Evolutionary conservation across 495 filamentous ascomycete genomes (phyloP), one percentile per base, ranked within the genome.

Genomic region (Parathielavia appendiculata): DNA sequence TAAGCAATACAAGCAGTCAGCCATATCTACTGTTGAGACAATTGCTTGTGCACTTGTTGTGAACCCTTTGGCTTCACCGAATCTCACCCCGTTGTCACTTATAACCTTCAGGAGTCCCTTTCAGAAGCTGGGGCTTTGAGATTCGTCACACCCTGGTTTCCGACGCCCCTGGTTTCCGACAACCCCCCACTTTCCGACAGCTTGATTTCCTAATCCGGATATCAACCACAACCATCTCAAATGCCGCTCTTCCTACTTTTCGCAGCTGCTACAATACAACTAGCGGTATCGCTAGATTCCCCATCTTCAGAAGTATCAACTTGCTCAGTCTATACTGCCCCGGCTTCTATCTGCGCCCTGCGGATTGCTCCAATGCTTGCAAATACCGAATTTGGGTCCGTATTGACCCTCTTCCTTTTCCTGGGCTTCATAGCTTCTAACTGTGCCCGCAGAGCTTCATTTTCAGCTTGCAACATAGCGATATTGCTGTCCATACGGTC

Each of bases 251-350:
- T 32, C n/a, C 13, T 13, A 30, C 19, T 30, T 48, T 48, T 48
- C n/a, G 6, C 9, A 12, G 6, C 45, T 4, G 14, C 45, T 30
- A 48, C 22, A 32, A 48, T 48, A 32, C 45, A 48, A 48, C 11
- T 16, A 16, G 11, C 11, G 22, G 22, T 16, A 48, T 48, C 45
- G 22, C 45, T 48, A 12, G 22, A 48, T 30, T 48, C 22, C 19
- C 45, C 26, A 49, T 49, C 46, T 35, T 49, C 46, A n/a, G 26
- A 35, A 35, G 26, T 35, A 35, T 49, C 46, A n/a, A 17, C 46
- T 5, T 4, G 14, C 26, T 35, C 14, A 10, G 26, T 30, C 26
- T 49, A 4, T 3, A 49, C 46, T 16, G 46, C 26, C 14, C 46
- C 26, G 46, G 30, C 46, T 49, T 32, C 46, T 34, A 30, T 30